A percentile compares a stretch with the other conserved stretches of the same genome.
These are phyloP conservation scores for Calonectria pseudoturangicola DNA, from an alignment of 2,329 filamentous ascomycete genomes.

Conservation along the genomic window DNA sequence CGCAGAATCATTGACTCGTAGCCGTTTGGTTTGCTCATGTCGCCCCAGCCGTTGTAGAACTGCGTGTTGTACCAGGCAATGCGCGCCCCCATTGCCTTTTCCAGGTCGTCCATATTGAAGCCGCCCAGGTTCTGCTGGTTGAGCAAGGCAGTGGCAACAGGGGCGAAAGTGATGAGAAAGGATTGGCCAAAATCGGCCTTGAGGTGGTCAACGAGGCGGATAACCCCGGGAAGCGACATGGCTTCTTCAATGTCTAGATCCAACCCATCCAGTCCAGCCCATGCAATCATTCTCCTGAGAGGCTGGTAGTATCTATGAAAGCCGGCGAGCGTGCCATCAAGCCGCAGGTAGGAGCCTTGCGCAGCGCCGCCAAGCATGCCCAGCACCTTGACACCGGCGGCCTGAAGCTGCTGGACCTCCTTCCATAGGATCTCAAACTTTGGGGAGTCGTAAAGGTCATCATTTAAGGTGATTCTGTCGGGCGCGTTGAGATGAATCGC, in stretches of 20 bases:
- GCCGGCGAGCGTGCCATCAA: constrained; percentile 72
- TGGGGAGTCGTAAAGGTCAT: constrained; percentile 78
- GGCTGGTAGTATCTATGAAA: constrained; percentile 86
- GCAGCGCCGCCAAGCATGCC: constrained; percentile 91
- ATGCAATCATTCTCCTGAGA: constrained; percentile 77
- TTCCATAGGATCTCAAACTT: constrained; percentile 84
- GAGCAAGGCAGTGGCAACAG: constrained; percentile 83
- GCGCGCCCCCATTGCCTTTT: constrained; percentile 75
- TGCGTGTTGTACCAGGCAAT: constrained; percentile 91
- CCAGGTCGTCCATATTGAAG: constrained; percentile 84
- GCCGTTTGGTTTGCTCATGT: constrained; percentile 62
- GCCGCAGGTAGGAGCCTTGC: constrained; percentile 77
- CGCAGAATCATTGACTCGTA: constrained; percentile 69
- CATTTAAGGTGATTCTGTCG: constrained; percentile 83
- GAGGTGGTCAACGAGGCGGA: constrained; percentile 79
- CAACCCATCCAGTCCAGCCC: constrained; percentile 78
- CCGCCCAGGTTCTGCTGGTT: constrained; percentile 79
- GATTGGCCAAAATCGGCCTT: constrained; percentile 78
- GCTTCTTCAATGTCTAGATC: constrained; percentile 86
- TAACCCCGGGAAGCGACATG: constrained; percentile 79
- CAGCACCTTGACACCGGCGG: constrained; percentile 83
- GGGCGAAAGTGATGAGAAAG: constrained; percentile 86
- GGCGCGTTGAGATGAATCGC: constrained; percentile 85
- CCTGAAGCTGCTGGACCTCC: constrained; percentile 82
- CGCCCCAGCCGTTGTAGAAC: constrained; percentile 91